Evolutionary conservation across 2,329 filamentous ascomycete species (phyloP), one percentile per base, ranked within the genome.

Genomic region (Xylaria multiplex): DNA sequence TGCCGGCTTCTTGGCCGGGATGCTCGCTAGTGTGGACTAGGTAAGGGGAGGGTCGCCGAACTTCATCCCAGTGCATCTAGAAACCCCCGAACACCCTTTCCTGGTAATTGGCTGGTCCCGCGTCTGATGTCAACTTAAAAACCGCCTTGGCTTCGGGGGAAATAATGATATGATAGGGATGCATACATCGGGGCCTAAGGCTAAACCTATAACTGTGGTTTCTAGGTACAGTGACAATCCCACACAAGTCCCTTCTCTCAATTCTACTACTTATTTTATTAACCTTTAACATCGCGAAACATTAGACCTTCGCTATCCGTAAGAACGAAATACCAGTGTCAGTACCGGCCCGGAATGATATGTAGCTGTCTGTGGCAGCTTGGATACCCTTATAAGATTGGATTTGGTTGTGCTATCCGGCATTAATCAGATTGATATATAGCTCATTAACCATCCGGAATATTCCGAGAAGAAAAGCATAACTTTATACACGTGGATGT

Each of bases 31-130:
- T 48, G 40, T 46, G 53, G 42, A 32, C 32, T 50, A 59, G 49
- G 37, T 40, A 40, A 43, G 49, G 22, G 48, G 27, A 42, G 64
- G 59, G 54, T 66, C 64, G 64, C 64, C 64, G 64, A 27, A 66
- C 64, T 66, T 62, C 35, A 62, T 60, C 52, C 52, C 46, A 40
- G 50, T 27, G 37, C 53, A 35, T 19, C 13, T 22, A 14, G 22
- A 6, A 14, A 14, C 59, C 53, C 32, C 32, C 40, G 53, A 55
- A 19, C 27, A 19, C 30, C 27, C 32, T 42, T 42, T 50, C 14
- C 14, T 16, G 5, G 27, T 55, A 37, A 30, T 46, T 32, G 11
- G 22, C 49, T 61, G 53, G 45, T 27, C 24, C 35, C 9, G 45
- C 24, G 40, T 55, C 37, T 37, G 32, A 53, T 19, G n/a, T 53